Conservation (phyloP, 805 yeast genomes). For the Pichia deserticola region DNA sequence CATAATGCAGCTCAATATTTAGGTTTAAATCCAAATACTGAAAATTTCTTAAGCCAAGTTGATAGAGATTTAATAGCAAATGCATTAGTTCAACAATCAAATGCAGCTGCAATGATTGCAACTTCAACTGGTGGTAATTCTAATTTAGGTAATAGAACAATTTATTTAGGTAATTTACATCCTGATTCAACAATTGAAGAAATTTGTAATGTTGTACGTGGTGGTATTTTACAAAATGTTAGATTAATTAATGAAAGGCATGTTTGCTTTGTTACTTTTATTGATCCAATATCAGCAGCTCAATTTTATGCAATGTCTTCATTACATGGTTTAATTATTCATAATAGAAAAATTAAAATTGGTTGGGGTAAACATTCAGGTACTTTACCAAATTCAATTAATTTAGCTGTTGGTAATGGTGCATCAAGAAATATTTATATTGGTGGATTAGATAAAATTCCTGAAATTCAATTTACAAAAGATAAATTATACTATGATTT, state of each 20-base stretch:
- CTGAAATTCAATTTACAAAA: conserved; percentile 23
- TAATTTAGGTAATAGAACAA: conserved; percentile 89
- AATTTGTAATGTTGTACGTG: conserved; percentile 91
- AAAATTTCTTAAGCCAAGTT: conserved; percentile 55
- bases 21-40: conserved; percentile 86
- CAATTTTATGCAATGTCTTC: conserved; percentile 94
- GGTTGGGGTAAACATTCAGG: conserved; percentile 99
- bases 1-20: conserved; percentile 94
- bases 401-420: conserved; percentile 86
- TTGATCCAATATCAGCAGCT: conserved; percentile 96
- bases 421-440: conserved; percentile 91
- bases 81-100: conserved; percentile 84
- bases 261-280: conserved; percentile 89
- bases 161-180: conserved; percentile 84
- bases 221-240: conserved; percentile 83
- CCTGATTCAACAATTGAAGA: conserved; percentile 86
- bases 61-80: conserved; percentile 58
- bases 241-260: conserved; percentile 77
- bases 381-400: conserved; percentile 77
- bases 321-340: conserved; percentile 80
- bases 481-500: conserved; percentile 64
- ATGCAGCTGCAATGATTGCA: conserved; percentile 97
- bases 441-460: conserved; percentile 42
- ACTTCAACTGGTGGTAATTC: conserved; percentile 90
- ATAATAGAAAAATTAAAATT: conserved; percentile 77